Base-by-base conservation (phyloP, 2,329 filamentous ascomycete species). In the Immersiporthe knoxdaviesiana region DNA sequence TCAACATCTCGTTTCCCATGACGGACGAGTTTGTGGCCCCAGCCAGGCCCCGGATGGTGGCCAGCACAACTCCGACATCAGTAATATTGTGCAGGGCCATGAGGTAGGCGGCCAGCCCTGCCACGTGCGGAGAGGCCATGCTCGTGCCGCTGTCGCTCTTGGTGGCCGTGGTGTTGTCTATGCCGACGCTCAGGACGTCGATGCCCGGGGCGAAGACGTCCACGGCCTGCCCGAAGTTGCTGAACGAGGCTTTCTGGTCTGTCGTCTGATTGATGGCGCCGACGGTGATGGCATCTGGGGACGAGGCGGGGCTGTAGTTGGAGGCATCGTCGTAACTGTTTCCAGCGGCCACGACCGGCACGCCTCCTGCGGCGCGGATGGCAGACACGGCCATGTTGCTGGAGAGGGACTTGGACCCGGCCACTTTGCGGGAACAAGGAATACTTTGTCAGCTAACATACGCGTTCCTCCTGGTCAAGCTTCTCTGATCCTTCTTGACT, bases 81-180 rank as follows among this genome's bases (percentile, higher is more conserved):
- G 77, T 81, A 71, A 89, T 77, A 66, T 78, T 74, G 79, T 88
- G 85, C 67, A 88, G 82, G 65, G 80, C 74, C 81, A 92, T 88
- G 41, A 92, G 80, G 78, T 92, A 92, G 37, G 89, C 89, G 18
- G 88, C 88, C 3, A 92, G 81, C 62, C 91, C 91, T 62, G 88
- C 85, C 66, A 92, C 84, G 76, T 92, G 90, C 1, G 90, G 90
- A 16, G 85, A 85, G 35, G 90, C 89, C 89, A 91, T 91, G 71
- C 84, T 86, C 71, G 87, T 88, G 65, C 86, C 87, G 73, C 82
- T 85, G 62, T 88, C 79, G 24, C 76, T 77, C 47, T 78, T 78
- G 63, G 79, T 83, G 71, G 78, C 82, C 27, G 78, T 84, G 74
- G 85, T 78, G 72, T 75, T 83, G n/a, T 75, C 72, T 77, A 87